phyloP scores from a whole-genome alignment of 768 basidiomycete genomes.

The Phaeotremella fagi region DNA sequence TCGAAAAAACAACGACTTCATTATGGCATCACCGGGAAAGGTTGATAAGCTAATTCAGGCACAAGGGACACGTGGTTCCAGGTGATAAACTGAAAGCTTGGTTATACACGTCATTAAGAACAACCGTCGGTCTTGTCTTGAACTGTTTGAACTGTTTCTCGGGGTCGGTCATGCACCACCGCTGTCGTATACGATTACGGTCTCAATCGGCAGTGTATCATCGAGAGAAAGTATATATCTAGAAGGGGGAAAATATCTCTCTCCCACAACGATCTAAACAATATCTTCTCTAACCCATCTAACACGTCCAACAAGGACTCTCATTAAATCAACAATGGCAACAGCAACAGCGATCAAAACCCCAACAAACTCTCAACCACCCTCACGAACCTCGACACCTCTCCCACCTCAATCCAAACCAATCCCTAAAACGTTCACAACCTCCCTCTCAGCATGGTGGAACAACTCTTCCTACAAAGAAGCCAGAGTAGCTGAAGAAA shows the following conservation, averaged over 20 bases:
- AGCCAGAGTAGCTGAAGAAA: conserved; percentile 36
- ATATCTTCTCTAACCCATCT: no score
- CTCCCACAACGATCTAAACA: no score
- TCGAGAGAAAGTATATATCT: no score
- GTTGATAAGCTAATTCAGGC: conserved; percentile 1
- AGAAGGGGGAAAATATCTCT: no score
- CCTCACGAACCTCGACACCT: conserved; percentile 4
- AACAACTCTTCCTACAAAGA: conserved; percentile 38
- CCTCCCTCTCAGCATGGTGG: conserved; percentile 41
- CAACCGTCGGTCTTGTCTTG: background rate
- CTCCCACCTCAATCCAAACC: conserved; percentile 27
- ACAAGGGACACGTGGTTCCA: background rate
- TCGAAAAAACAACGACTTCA: no score
- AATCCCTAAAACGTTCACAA: conserved; percentile 36
- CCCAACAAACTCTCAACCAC: background rate
- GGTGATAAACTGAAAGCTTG: background rate
- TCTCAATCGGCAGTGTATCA: background rate
- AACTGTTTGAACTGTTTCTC: background rate
- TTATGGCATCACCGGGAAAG: background rate
- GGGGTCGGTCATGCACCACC: background rate
- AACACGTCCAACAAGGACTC: background rate
- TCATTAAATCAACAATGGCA: background rate
- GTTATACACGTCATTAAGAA: background rate
- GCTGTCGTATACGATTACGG: background rate
- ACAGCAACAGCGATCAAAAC: background rate